These are phyloP conservation scores for Boletus pseudopeckii DNA, from an alignment of 768 basidiomycete genomes.

Conservation along the genomic window DNA sequence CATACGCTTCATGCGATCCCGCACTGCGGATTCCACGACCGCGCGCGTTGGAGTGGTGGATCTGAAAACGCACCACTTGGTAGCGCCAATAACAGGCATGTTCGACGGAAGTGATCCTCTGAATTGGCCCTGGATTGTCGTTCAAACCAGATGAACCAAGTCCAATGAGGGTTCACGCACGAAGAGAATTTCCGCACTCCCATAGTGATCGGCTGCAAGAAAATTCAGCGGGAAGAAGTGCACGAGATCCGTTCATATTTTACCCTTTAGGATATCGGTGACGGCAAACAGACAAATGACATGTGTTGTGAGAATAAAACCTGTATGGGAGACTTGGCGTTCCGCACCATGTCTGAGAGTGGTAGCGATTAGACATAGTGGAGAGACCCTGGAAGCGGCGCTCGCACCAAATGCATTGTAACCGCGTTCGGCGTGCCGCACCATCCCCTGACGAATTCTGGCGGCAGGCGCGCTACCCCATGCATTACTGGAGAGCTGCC, in stretches of 20 bases:
- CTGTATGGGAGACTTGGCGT: conserved; percentile 3
- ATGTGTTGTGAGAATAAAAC: conserved; percentile 15
- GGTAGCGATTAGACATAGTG: conserved; percentile 5
- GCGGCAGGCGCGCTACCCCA: conserved; percentile 74
- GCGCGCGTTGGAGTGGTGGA: conserved; percentile 46
- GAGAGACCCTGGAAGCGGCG: conserved; percentile 6
- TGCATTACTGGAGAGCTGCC: conserved; percentile 84
- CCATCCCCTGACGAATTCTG: conserved; percentile 68
- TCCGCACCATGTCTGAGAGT: conserved; percentile 53
- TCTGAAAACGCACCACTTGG: conserved; percentile 85
- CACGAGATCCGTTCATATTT: conserved; percentile 1
- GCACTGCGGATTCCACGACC: conserved; percentile 58
- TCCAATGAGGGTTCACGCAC: conserved; percentile 39
- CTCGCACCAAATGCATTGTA: conserved; percentile 46
- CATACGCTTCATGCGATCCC: conserved; percentile 71
- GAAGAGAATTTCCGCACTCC: conserved; percentile 76
- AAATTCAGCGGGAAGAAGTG: conserved; percentile 9
- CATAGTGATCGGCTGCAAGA: conserved; percentile 78
- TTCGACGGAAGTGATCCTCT: conserved; percentile 42
- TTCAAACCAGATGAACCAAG: background rate
- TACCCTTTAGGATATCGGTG: conserved; percentile 24
- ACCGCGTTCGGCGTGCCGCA: conserved; percentile 52
- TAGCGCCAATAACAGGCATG: conserved; percentile 59
- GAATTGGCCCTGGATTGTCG: conserved; percentile 61
- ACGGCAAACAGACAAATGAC: conserved; percentile 2